Evolutionary conservation across 148 eudicot genomes (phyloP).

Genomic region (Cornus florida): DNA sequence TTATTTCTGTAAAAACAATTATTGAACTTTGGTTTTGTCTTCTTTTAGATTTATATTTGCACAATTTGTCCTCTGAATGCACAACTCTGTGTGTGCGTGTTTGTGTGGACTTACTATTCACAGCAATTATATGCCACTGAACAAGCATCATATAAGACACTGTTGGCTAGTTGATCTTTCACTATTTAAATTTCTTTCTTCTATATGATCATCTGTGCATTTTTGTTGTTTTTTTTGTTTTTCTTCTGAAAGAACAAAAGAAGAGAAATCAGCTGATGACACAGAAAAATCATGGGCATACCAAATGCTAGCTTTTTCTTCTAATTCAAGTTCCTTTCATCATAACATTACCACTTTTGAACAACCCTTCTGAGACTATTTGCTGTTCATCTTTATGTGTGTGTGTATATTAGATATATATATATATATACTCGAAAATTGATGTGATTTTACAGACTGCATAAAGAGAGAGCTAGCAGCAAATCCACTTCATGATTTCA

Average conservation of each 20-base stretch:
- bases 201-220: neutral
- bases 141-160: neutral
- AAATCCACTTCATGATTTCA: conserved; percentile 9
- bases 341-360: neutral
- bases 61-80: no score
- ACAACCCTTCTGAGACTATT: neutral
- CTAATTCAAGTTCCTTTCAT: neutral
- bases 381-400: neutral
- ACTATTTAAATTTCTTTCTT: neutral
- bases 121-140: neutral
- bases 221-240: no score
- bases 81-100: neutral
- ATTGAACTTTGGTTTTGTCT: neutral
- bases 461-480: neutral
- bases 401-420: neutral
- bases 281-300: neutral
- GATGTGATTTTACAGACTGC: conserved; percentile 6
- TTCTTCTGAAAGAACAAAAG: neutral
- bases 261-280: neutral
- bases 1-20: neutral
- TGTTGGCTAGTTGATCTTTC: neutral
- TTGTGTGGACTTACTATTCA: neutral
- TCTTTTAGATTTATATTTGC: neutral
- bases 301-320: neutral
- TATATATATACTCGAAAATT: neutral